These are phyloP conservation scores for Leishmania turanica DNA, from an alignment of 208 protist genomes.

Conservation along the genomic window DNA sequence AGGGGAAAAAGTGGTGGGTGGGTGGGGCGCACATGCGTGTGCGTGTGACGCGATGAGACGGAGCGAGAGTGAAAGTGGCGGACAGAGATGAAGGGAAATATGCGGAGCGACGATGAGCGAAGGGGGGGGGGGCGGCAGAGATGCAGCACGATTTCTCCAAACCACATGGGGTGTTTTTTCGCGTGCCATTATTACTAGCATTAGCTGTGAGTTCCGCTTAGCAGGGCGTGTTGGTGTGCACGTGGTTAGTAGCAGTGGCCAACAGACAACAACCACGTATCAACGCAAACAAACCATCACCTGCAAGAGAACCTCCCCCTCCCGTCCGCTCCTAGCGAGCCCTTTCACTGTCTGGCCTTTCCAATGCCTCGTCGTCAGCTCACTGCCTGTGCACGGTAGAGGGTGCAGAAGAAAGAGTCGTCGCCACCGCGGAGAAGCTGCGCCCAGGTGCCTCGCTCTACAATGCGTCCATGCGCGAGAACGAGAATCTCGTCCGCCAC, in stretches of 20 bases:
- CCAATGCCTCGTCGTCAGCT: neutral
- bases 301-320: neutral
- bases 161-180: neutral
- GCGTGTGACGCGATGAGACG: neutral
- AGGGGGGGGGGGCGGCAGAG: neutral
- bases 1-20: neutral
- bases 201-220: neutral
- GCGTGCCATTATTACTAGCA: too few relatives aligned
- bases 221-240: neutral
- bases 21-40: neutral
- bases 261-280: neutral
- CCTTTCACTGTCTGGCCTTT: neutral
- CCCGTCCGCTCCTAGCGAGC: neutral
- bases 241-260: neutral
- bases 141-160: neutral
- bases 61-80: neutral
- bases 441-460: conserved; percentile 63
- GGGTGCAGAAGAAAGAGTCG: conserved; percentile 28
- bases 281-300: neutral
- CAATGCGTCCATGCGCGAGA: conserved; percentile 51
- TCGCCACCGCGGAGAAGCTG: conserved; percentile 26
- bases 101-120: neutral
- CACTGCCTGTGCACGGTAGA: conserved; percentile 11
- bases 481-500: conserved; percentile 63
- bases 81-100: neutral